Percentiles rank a stretch among this genome's conserved stretches.
Conservation (phyloP, 2,329 filamentous ascomycete species). For the Colletotrichum limetticola region DNA sequence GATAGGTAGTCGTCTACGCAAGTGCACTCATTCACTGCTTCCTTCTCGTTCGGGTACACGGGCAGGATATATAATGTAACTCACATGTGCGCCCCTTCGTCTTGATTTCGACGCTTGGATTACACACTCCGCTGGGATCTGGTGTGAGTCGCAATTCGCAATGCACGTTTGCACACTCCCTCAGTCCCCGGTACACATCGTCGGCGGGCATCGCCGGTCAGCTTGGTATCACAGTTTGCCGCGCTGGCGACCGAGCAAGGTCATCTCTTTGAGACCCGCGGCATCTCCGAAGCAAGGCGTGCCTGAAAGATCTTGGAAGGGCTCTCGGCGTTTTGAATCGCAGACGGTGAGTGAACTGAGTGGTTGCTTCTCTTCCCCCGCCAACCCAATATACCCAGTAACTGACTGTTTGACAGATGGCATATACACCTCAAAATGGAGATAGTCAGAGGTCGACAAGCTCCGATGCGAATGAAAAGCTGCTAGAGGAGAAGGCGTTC, state of each 20-base stretch:
- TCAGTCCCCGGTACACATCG: neutral
- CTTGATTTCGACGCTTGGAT: neutral
- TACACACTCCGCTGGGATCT: neutral
- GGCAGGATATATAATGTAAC: neutral
- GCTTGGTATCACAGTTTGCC: neutral
- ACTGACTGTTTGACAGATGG: neutral
- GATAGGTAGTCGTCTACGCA: neutral
- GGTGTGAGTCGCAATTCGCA: neutral
- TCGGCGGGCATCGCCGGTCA: neutral
- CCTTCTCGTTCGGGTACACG: neutral
- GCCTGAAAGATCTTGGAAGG: neutral
- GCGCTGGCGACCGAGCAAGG: slow-evolving; percentile 9
- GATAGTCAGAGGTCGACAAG: neutral
- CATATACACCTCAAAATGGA: neutral
- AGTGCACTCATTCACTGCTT: neutral
- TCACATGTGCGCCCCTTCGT: neutral
- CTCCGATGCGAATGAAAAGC: neutral
- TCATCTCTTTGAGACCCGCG: neutral
- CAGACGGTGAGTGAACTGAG: neutral
- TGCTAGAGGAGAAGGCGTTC: neutral
- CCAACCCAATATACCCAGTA: neutral
- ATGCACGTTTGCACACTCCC: slow-evolving; percentile 32
- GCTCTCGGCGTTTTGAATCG: neutral
- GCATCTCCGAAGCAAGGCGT: neutral
- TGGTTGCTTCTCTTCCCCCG: neutral